A percentile compares a stretch with the other conserved stretches of the same genome.
These are phyloP conservation scores for Cystoderma amianthinum DNA, from an alignment of 768 basidiomycete species.

Conservation along the genomic window DNA sequence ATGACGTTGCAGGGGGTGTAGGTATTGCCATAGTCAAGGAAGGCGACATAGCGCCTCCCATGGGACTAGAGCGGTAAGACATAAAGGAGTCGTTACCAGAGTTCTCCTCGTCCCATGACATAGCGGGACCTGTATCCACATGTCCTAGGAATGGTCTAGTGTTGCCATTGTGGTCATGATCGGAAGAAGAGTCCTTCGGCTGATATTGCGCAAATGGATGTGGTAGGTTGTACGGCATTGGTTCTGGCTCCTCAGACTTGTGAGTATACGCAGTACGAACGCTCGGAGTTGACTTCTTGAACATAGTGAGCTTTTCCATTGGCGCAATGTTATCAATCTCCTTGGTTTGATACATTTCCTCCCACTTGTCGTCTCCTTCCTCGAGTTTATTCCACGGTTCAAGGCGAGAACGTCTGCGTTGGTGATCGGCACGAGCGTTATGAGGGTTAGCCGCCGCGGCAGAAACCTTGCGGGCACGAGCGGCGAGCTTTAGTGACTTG, in stretches of 20 bases:
- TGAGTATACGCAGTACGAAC: constrained; percentile 44
- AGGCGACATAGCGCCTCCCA: constrained; percentile 42
- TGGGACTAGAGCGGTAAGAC: constrained; percentile 34
- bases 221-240: constrained; percentile 27
- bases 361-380: constrained; percentile 41
- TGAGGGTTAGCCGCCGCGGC: constrained; percentile 19
- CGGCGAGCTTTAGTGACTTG: constrained; percentile 26
- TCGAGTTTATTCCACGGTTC: constrained; percentile 56
- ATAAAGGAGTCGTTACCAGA: constrained; percentile 43
- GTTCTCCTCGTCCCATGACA: constrained; percentile 53
- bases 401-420: constrained; percentile 35
- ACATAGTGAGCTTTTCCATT: constrained; percentile 61
- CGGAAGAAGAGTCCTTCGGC: constrained; percentile 43
- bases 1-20: constrained; percentile 50
- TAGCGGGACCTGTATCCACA: constrained; percentile 29
- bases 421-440: constrained; percentile 31
- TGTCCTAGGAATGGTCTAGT: constrained; percentile 37
- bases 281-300: constrained; percentile 52
- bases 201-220: constrained; percentile 57
- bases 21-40: constrained; percentile 45
- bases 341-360: constrained; percentile 34
- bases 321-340: constrained; percentile 38
- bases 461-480: constrained; percentile 17
- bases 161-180: constrained; percentile 10
- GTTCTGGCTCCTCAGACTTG: constrained; percentile 36